A percentile compares a stretch with the other conserved stretches of the same genome.
Evolutionary conservation across 306 rosid genomes (phyloP).

Genomic region (Phaseolus lunatus): DNA sequence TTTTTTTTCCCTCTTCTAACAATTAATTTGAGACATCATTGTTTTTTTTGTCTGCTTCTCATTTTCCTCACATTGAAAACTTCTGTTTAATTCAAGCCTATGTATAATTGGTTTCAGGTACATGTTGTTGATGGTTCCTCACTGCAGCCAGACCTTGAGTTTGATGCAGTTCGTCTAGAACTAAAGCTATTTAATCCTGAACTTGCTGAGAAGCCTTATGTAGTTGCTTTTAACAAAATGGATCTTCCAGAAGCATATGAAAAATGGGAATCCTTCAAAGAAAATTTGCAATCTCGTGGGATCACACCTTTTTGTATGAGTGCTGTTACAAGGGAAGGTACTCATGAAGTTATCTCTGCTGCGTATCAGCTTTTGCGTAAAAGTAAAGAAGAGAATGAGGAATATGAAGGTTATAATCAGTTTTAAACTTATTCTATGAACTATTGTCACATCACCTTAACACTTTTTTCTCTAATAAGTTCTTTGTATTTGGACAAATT

Average conservation of each 20-base stretch:
- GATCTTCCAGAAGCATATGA: constrained; percentile 96
- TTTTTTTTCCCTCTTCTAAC: background rate
- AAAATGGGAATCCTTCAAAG: constrained; percentile 82
- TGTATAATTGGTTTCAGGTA: constrained; percentile 57
- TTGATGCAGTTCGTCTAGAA: constrained; percentile 94
- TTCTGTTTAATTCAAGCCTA: constrained; percentile 29
- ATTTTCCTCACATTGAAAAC: constrained; percentile 1
- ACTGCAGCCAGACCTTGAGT: constrained; percentile 89
- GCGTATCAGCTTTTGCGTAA: constrained; percentile 69
- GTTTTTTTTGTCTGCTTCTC: constrained; percentile 18
- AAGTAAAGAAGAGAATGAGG: constrained; percentile 60
- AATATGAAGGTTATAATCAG: constrained; percentile 60
- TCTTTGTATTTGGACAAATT: constrained; percentile 43
- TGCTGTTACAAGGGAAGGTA: constrained; percentile 80
- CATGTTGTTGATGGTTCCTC: constrained; percentile 95
- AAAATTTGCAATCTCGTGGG: constrained; percentile 72
- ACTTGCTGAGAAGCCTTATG: constrained; percentile 85
- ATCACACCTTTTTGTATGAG: constrained; percentile 84
- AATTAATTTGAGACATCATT: background rate
- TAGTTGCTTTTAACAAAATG: constrained; percentile 92
- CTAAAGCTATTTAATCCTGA: constrained; percentile 90
- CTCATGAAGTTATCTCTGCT: constrained; percentile 75
- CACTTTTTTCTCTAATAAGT: constrained; percentile 26
- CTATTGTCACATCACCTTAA: constrained; percentile 18
- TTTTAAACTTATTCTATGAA: constrained; percentile 29